Percentiles rank a stretch among this genome's conserved stretches.
Conservation (phyloP, 768 basidiomycete genomes). For the Mycena albidolilacea region DNA sequence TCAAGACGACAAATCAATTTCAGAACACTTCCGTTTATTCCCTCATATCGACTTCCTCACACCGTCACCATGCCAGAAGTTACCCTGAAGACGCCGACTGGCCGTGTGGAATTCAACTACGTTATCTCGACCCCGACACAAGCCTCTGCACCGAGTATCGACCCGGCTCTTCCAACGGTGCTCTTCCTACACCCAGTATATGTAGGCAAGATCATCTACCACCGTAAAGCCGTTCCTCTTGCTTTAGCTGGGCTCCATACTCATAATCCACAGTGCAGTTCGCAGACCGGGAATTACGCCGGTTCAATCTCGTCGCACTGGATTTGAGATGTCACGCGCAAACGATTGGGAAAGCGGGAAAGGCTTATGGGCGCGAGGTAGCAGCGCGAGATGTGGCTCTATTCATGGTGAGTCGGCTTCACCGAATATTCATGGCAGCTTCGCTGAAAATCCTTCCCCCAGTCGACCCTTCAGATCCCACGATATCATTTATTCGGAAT, state of each 20-base stretch:
- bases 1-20: too few species aligned
- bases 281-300: slow-evolving; percentile 29
- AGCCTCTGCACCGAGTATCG: slow-evolving; percentile 22
- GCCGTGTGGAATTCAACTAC: slow-evolving; percentile 29
- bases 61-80: slow-evolving; percentile 16
- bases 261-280: slow-evolving; percentile 33
- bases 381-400: slow-evolving; percentile 36
- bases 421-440: background rate
- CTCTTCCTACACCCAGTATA: slow-evolving; percentile 42
- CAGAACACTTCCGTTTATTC: background rate
- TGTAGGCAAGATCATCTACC: slow-evolving; percentile 35
- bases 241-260: background rate
- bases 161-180: slow-evolving; percentile 35
- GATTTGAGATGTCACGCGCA: slow-evolving; percentile 38
- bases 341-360: slow-evolving; percentile 27
- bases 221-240: slow-evolving; percentile 10
- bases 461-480: slow-evolving; percentile 34
- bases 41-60: too few species aligned
- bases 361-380: slow-evolving; percentile 35
- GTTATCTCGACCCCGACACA: slow-evolving; percentile 36
- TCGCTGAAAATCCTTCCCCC: background rate
- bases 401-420: slow-evolving; percentile 37
- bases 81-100: slow-evolving; percentile 32
- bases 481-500: slow-evolving; percentile 38
- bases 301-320: slow-evolving; percentile 41